Evolutionary conservation across 139 green algal genomes (phyloP).

Genomic region (Asterochloris sp.): DNA sequence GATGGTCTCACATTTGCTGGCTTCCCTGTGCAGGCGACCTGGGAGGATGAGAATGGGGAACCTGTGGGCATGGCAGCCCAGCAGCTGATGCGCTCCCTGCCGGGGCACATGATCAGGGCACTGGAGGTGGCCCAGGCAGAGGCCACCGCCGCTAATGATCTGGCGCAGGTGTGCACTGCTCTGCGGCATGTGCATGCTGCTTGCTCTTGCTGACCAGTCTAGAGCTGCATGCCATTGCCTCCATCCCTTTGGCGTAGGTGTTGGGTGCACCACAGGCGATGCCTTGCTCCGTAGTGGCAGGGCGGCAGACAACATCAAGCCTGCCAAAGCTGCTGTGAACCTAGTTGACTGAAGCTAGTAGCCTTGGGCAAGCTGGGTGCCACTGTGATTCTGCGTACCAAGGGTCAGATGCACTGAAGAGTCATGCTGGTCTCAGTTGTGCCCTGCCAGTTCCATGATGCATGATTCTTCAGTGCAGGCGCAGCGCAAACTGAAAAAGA

Average conservation of each 20-base stretch:
- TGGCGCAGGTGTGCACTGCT: background rate
- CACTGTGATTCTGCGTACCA: too few species aligned
- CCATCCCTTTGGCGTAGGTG: background rate
- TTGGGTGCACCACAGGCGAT: background rate
- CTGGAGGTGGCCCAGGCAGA: conserved; percentile 6
- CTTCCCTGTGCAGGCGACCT: too few species aligned
- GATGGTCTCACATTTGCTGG: too few species aligned
- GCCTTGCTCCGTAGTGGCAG: background rate
- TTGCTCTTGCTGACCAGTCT: background rate
- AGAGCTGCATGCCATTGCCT: background rate
- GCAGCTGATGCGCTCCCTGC: background rate
- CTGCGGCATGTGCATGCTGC: background rate
- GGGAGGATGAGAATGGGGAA: too few species aligned
- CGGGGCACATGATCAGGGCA: background rate
- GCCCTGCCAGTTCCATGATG: too few species aligned
- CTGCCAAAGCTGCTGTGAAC: background rate
- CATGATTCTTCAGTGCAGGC: too few species aligned
- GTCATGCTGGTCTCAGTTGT: too few species aligned
- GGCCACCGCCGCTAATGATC: background rate
- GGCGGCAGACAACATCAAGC: too few species aligned
- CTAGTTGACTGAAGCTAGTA: background rate
- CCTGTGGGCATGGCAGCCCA: conserved; percentile 5
- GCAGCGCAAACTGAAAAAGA: too few species aligned
- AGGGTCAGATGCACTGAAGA: too few species aligned
- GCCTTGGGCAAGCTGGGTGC: too few species aligned